Conservation (phyloP, 2,329 filamentous ascomycete species). For the Ophiostoma sp. region DNA sequence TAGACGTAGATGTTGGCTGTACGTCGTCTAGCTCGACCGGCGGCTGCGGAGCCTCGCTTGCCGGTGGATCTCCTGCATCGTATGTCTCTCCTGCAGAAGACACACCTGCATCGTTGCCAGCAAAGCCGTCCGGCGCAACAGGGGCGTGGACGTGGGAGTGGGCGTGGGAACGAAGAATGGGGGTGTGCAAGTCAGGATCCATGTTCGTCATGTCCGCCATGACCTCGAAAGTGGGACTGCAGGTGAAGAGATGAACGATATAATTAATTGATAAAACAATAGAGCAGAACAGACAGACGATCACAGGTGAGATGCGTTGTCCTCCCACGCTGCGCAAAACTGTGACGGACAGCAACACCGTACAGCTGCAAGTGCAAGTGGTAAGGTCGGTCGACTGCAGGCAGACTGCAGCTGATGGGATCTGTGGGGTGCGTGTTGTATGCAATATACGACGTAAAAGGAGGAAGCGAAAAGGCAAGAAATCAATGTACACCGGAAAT, state of each 20-base stretch:
- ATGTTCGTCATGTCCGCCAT: neutral
- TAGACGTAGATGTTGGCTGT: neutral
- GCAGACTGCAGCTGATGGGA: neutral
- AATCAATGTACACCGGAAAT: neutral
- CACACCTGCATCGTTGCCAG: conserved; percentile 2
- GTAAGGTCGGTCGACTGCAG: neutral
- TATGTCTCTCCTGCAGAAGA: neutral
- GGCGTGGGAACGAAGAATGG: neutral
- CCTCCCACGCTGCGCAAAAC: neutral
- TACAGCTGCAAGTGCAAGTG: neutral
- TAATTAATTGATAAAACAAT: neutral
- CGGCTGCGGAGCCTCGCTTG: conserved; percentile 12
- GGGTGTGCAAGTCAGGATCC: neutral
- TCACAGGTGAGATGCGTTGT: conserved; percentile 7
- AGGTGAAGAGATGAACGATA: neutral
- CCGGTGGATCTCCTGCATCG: conserved; percentile 3
- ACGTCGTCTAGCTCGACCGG: neutral
- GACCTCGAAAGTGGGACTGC: conserved; percentile 4
- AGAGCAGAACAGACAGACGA: neutral
- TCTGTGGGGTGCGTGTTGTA: conserved; percentile 8
- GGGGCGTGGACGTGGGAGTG: neutral
- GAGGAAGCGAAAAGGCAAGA: neutral
- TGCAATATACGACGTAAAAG: neutral
- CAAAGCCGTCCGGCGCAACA: neutral
- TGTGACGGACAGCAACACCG: neutral